These are phyloP conservation scores for Wallacemonas sp. DNA, from an alignment of 208 protist species.

Conservation along the genomic window DNA sequence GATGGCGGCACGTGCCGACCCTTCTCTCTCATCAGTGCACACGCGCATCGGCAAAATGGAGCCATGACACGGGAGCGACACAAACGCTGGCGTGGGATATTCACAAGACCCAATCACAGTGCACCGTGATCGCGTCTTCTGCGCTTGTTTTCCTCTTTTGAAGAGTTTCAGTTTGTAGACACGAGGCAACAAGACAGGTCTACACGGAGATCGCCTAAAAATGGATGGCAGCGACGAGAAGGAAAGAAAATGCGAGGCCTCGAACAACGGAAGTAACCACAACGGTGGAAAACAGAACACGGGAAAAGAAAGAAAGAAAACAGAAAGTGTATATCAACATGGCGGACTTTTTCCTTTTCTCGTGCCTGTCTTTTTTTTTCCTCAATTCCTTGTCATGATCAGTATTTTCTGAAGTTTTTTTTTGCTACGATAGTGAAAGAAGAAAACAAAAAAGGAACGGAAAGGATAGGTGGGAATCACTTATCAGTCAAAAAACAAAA, in stretches of 20 bases:
- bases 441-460: neutral
- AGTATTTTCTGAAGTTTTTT: too few species aligned
- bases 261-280: neutral
- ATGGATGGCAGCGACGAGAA: neutral
- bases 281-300: neutral
- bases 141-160: neutral
- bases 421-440: conserved; percentile 14
- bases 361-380: conserved; percentile 15
- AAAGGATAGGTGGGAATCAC: neutral
- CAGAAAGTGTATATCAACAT: neutral
- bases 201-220: neutral
- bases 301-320: neutral
- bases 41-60: too few species aligned
- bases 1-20: too few species aligned
- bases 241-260: neutral
- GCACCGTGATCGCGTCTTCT: too few species aligned
- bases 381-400: too few species aligned
- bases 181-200: neutral
- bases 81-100: too few species aligned
- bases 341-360: conserved; percentile 2
- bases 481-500: neutral
- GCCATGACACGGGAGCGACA: too few species aligned
- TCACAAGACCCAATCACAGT: too few species aligned
- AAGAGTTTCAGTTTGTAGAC: neutral
- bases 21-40: too few species aligned